Percentiles rank a stretch among this genome's conserved stretches.
Conservation (phyloP, 1,139 yeast species). For the Diutina sp. region DNA sequence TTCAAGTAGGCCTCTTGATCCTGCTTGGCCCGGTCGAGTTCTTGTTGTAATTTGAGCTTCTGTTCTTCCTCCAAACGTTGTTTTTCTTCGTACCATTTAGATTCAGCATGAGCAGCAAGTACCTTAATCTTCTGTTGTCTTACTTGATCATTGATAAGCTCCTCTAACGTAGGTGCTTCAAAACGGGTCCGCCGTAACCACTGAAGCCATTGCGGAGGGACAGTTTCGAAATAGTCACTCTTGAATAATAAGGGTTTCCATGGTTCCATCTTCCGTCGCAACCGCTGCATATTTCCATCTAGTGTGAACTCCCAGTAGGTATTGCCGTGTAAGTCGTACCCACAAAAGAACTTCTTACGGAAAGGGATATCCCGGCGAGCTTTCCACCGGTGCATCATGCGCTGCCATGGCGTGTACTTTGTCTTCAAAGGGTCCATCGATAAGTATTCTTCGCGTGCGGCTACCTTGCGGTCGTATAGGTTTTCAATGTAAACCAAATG, state of each 20-base stretch:
- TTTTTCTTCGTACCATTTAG: constrained; percentile 78
- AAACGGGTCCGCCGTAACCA: constrained; percentile 63
- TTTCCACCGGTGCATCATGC: constrained; percentile 43
- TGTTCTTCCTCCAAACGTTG: constrained; percentile 68
- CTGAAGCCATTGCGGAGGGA: constrained; percentile 70
- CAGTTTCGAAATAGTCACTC: constrained; percentile 35
- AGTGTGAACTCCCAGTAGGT: constrained; percentile 71
- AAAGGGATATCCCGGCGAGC: constrained; percentile 55
- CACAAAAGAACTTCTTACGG: constrained; percentile 42
- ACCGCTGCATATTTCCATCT: constrained; percentile 32
- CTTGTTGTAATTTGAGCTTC: constrained; percentile 12
- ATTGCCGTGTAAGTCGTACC: constrained; percentile 72
- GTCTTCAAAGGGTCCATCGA: constrained; percentile 16
- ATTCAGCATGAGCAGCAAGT: constrained; percentile 48
- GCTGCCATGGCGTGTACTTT: constrained; percentile 26
- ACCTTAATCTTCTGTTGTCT: constrained; percentile 44
- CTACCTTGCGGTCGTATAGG: not conserved
- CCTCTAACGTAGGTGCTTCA: constrained; percentile 48
- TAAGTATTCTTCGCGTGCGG: not conserved
- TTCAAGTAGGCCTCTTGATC: not conserved
- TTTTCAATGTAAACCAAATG: too few relatives aligned
- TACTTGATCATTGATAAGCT: constrained; percentile 42
- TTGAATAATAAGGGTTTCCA: constrained; percentile 24
- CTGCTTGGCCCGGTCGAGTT: not conserved
- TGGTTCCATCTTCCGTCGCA: constrained; percentile 41